Evolutionary conservation across 306 rosid genomes (phyloP).

Genomic region (Rosa rugosa): DNA sequence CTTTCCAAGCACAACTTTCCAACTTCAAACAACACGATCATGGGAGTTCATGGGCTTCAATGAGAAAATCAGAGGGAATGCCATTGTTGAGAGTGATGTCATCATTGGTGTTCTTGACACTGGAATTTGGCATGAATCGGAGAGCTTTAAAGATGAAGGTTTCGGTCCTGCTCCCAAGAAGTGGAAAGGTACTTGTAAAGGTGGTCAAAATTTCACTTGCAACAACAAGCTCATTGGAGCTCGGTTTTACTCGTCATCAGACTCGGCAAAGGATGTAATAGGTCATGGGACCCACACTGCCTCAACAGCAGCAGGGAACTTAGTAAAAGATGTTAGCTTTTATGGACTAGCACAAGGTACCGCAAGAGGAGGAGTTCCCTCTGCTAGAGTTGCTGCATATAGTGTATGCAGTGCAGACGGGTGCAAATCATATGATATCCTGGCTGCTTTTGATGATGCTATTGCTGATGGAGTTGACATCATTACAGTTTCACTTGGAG

Average conservation of each 20-base stretch:
- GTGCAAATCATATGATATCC: neutral
- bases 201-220: conserved; percentile 35
- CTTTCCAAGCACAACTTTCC: conserved; percentile 27
- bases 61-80: neutral
- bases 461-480: conserved; percentile 19
- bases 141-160: conserved; percentile 36
- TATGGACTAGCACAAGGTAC: conserved; percentile 3
- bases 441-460: conserved; percentile 12
- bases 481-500: conserved; percentile 1
- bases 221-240: conserved; percentile 29
- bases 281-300: conserved; percentile 18
- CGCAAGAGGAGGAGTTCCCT: neutral
- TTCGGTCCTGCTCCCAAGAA: conserved; percentile 35
- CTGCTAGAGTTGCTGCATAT: neutral
- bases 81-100: conserved; percentile 22
- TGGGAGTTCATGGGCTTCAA: conserved; percentile 30
- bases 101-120: conserved; percentile 44
- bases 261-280: neutral
- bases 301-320: neutral
- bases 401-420: neutral
- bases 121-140: conserved; percentile 48
- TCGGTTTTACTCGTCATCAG: neutral
- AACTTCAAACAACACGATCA: conserved; percentile 46
- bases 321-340: neutral
- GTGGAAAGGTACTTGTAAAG: conserved; percentile 32